A percentile compares a stretch with the other conserved stretches of the same genome.
Evolutionary conservation across 1,139 yeast genomes (phyloP).

Genomic region (Suhomyces atakaporum): DNA sequence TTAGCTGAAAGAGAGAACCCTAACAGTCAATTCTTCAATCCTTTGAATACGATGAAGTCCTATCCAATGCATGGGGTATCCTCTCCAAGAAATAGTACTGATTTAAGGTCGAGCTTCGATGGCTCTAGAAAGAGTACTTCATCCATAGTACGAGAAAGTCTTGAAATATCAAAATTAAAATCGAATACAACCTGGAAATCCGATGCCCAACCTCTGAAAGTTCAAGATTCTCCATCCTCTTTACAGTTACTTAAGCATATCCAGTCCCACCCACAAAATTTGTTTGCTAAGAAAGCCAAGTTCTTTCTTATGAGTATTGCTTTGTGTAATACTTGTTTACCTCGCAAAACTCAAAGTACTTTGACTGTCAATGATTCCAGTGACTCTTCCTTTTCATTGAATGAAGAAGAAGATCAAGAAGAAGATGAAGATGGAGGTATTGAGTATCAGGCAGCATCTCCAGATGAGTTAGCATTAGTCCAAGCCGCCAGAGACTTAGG

Average conservation of each 20-base stretch:
- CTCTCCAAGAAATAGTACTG: constrained; percentile 13
- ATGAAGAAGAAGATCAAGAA: constrained; percentile 18
- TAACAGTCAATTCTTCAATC: constrained; percentile 5
- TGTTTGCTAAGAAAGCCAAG: constrained; percentile 71
- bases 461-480: constrained; percentile 92
- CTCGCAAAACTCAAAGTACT: constrained; percentile 35
- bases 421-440: constrained; percentile 56
- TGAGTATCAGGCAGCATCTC: constrained; percentile 89
- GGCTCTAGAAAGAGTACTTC: constrained; percentile 32
- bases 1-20: constrained; percentile 19
- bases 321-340: constrained; percentile 86
- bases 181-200: constrained; percentile 37
- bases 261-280: constrained; percentile 68
- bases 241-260: constrained; percentile 66
- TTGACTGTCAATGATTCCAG: constrained; percentile 3
- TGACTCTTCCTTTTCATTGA: constrained; percentile 9
- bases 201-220: constrained; percentile 38
- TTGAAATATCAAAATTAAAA: constrained; percentile 22
- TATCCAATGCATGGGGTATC: not conserved
- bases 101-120: constrained; percentile 8
- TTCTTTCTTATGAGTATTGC: constrained; percentile 83
- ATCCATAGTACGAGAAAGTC: constrained; percentile 35
- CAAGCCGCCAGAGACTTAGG: constrained; percentile 96
- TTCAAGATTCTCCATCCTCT: constrained; percentile 33
- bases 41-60: constrained; percentile 4